Conservation (phyloP, 2,329 filamentous ascomycete genomes). For the Fusarium sublunatum region DNA sequence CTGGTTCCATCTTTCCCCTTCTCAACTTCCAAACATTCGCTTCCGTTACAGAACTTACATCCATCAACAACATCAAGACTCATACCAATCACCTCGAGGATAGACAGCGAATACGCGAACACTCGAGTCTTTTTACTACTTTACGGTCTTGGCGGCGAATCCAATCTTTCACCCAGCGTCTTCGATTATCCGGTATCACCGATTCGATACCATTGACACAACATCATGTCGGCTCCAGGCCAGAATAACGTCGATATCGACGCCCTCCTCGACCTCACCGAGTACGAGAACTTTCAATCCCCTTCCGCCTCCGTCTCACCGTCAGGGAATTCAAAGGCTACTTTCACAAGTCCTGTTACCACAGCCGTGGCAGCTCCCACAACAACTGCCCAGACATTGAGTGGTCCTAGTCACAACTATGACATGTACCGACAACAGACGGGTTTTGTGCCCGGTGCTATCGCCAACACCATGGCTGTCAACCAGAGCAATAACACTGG, state of each 20-base stretch:
- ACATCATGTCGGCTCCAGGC: constrained; percentile 55
- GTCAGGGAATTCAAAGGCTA: constrained; percentile 62
- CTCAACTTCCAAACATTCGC: constrained; percentile 38
- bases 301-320: constrained; percentile 66
- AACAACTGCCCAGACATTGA: constrained; percentile 70
- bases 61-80: constrained; percentile 25
- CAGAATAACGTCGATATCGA: constrained; percentile 65
- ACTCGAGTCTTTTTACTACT: background rate
- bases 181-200: constrained; percentile 27
- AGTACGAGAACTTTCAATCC: constrained; percentile 73
- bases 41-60: constrained; percentile 29
- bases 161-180: constrained; percentile 3
- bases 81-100: constrained; percentile 4
- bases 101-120: background rate
- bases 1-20: constrained; percentile 41
- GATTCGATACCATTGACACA: constrained; percentile 20
- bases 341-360: constrained; percentile 64
- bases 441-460: constrained; percentile 85
- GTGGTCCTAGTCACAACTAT: constrained; percentile 92
- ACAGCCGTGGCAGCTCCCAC: constrained; percentile 66
- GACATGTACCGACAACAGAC: constrained; percentile 96
- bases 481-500: constrained; percentile 71
- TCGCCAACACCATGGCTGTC: constrained; percentile 82
- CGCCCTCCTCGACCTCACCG: constrained; percentile 69
- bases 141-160: constrained; percentile 14